Conservation (phyloP, 2,329 filamentous ascomycete genomes). For the Talaromyces marneffei region DNA sequence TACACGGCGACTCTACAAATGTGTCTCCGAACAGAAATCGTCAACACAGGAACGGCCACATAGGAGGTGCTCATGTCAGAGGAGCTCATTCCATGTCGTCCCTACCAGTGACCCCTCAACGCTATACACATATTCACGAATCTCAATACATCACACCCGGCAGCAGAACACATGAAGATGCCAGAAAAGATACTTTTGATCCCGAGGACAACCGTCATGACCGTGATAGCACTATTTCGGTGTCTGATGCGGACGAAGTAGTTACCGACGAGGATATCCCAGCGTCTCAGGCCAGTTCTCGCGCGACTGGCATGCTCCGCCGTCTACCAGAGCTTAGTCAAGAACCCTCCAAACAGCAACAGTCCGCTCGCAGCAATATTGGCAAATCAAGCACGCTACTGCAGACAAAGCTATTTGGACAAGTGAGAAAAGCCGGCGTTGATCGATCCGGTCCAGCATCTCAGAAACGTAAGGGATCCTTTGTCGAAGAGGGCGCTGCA, state of each 20-base stretch:
- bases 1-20: constrained; percentile 70
- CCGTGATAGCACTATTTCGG: constrained; percentile 80
- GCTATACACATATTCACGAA: constrained; percentile 47
- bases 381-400: constrained; percentile 44
- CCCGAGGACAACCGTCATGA: constrained; percentile 42
- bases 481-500: constrained; percentile 29
- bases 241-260: constrained; percentile 48
- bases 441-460: constrained; percentile 25
- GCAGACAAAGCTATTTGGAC: constrained; percentile 60
- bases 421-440: constrained; percentile 52
- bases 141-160: constrained; percentile 56
- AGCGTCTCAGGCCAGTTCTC: constrained; percentile 71
- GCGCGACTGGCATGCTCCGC: constrained; percentile 68
- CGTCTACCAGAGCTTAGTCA: constrained; percentile 44
- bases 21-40: constrained; percentile 56
- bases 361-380: constrained; percentile 23
- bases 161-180: constrained; percentile 45
- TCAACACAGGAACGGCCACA: constrained; percentile 43
- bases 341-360: constrained; percentile 23
- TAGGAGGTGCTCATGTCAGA: constrained; percentile 34
- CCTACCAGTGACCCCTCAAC: constrained; percentile 67
- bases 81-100: constrained; percentile 80
- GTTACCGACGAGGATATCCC: constrained; percentile 61
- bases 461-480: constrained; percentile 38
- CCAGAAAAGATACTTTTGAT: constrained; percentile 22